Evolutionary conservation across 2,329 filamentous ascomycete species (phyloP), one percentile per base, ranked within the genome.

Genomic region (Ceratocystis cubensis): DNA sequence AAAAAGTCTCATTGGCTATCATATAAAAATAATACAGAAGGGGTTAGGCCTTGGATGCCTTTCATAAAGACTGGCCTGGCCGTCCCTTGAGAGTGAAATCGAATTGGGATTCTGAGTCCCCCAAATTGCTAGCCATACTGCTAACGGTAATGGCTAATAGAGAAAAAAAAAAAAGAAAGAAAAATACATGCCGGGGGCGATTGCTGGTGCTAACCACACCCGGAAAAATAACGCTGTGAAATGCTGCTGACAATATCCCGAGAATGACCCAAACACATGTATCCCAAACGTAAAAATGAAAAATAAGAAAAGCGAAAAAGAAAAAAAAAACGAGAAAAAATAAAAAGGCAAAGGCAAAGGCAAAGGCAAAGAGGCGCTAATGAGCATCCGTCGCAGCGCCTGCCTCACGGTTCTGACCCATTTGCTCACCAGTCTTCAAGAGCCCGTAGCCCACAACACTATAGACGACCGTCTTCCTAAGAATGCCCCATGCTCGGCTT

Each of bases 361-460:
- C 7, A 13, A 28, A 57, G 10, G 17, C 17, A 41, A 84, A 75
- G 15, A 84, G 79, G 7, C 20, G 28, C 30, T 59, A 59, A 20
- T 10, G 56, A 8, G 7, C 56, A 37, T 59, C 17, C 5, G 76
- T 77, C 1, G 82, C 63, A 25, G 50, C 48, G 17, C 15, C n/a
- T 13, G 37, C 63, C 37, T 46, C 25, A 5, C 45, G 48, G 25
- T 50, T 59, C 13, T 59, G 62, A 2, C 62, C 62, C 17, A 64
- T 30, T 50, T 64, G 62, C 46, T 64, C 62, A 20, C 62, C 46
- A 6, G 45, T 46, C 62, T 64, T 64, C n/a, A 64, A 22, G 20
- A 64, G 20, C 15, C 25, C 45, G 41, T 64, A 64, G 62, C 62
- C 22, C 3, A 46, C 62, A 7, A 64, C 45, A 22, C 62, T 64